Evolutionary conservation across 2,329 filamentous ascomycete species (phyloP), one percentile per base, ranked within the genome.

Genomic region (Daldinia sp.): DNA sequence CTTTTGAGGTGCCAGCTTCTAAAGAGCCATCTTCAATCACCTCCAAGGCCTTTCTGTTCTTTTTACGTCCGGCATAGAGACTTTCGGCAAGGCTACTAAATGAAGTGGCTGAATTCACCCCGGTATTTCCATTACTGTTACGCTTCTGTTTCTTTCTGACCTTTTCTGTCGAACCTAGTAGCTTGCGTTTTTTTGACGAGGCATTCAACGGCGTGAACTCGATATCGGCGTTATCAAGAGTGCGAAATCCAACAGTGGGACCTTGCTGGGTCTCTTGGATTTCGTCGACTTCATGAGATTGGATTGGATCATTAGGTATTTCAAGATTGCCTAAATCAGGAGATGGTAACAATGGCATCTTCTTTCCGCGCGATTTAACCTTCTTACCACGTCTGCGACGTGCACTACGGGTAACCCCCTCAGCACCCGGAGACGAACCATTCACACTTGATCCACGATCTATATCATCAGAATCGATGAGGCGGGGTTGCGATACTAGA

Each of bases 1-100:
- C 27, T 35, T 51, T 37, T 15, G 56, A 45, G 11, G 27, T n/a
- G 49, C 13, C 25, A 32, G 64, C 21, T n/a, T 35, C 37, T 3
- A 51, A 19, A 34, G 34, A 35, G 15, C 25, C 49, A 49, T 58
- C 35, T 13, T 56, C 52, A 25, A 39, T 54, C 10, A 10, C 17
- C 3, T 37, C 19, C 17, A 49, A 37, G 21, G 17, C 8, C 1
- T 48, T 29, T 29, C 21, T 34, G 19, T 49, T 64, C 17, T 60
- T 64, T 30, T 68, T 67, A 29, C 63, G 72, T 15, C 61, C 50
- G 3, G 64, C 62, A 50, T 73, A 72, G 32, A 72, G 59, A 11
- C 68, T 67, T 48, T 72, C 62, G 2, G 68, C 71, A 11, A 72
- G 39, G 29, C 69, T 57, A n/a, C 70, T 70, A 8, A 72, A 70